phyloP scores from a whole-genome alignment of 2,329 filamentous ascomycete genomes.

The Trichoderma semiorbis region DNA sequence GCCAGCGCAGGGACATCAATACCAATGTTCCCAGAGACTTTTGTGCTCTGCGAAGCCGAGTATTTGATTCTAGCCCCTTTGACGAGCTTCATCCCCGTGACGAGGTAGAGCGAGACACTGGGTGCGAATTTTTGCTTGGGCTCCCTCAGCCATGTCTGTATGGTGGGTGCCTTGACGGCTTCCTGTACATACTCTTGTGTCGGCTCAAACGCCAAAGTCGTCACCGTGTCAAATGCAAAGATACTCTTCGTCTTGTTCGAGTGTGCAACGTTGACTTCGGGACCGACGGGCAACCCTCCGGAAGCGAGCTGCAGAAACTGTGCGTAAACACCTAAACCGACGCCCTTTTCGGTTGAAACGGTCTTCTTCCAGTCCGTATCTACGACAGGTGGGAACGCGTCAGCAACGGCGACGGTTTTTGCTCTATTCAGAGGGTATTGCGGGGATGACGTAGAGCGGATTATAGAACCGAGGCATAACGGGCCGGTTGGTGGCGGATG shows the following conservation, averaged over 20 bases:
- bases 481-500: not conserved
- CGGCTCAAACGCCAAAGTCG: not conserved
- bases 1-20: not conserved
- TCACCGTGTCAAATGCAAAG: not conserved
- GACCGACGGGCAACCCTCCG: not conserved
- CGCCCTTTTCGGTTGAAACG: not conserved
- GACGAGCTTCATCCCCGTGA: slow-evolving; percentile 5
- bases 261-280: not conserved
- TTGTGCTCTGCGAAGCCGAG: not conserved
- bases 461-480: not conserved
- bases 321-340: not conserved
- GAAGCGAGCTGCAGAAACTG: not conserved
- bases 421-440: not conserved
- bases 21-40: not conserved
- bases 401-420: not conserved
- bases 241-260: not conserved
- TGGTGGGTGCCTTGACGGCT: not conserved
- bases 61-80: not conserved
- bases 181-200: not conserved
- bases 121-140: not conserved
- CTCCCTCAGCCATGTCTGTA: not conserved
- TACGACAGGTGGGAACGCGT: not conserved
- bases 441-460: not conserved
- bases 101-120: not conserved
- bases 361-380: not conserved